Percentiles rank a stretch among this genome's conserved stretches.
Conservation (phyloP, 225 moss, liverwort and hornwort species). For the Bryoerythrophyllum caledonicum region DNA sequence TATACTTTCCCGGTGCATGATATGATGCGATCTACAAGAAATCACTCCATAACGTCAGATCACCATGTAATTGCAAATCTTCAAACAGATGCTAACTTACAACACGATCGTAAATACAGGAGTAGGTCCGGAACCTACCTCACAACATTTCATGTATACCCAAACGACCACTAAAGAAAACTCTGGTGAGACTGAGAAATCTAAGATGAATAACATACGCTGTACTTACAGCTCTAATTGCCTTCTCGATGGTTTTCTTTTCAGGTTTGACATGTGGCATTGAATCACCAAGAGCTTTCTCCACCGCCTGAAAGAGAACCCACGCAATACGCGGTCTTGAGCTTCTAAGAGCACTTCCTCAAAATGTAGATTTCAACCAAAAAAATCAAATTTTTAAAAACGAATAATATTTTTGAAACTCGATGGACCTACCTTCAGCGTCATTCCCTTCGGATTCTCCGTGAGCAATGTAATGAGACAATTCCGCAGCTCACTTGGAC, state of each 20-base stretch:
- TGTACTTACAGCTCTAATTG: constrained; percentile 75
- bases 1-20: constrained; percentile 92
- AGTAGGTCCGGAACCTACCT: not conserved
- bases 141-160: constrained; percentile 6
- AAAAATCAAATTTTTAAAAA: not conserved
- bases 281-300: constrained; percentile 88
- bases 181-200: not conserved
- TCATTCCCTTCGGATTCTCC: constrained; percentile 94
- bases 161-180: constrained; percentile 4
- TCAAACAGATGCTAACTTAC: not conserved
- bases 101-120: not conserved
- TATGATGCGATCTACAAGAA: constrained; percentile 78
- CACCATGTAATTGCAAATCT: not conserved
- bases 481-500: constrained; percentile 75
- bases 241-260: constrained; percentile 88
- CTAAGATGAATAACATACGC: constrained; percentile 5
- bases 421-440: constrained; percentile 67
- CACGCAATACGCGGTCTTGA: constrained; percentile 21
- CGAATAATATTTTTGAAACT: not conserved
- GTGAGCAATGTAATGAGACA: constrained; percentile 78
- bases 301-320: constrained; percentile 66
- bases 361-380: not conserved
- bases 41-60: constrained; percentile 15
- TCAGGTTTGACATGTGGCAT: constrained; percentile 77
- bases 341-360: constrained; percentile 6